A percentile compares a stretch with the other conserved stretches of the same genome.
These are phyloP conservation scores for Candida verbasci DNA, from an alignment of 805 yeast species.

Conservation along the genomic window DNA sequence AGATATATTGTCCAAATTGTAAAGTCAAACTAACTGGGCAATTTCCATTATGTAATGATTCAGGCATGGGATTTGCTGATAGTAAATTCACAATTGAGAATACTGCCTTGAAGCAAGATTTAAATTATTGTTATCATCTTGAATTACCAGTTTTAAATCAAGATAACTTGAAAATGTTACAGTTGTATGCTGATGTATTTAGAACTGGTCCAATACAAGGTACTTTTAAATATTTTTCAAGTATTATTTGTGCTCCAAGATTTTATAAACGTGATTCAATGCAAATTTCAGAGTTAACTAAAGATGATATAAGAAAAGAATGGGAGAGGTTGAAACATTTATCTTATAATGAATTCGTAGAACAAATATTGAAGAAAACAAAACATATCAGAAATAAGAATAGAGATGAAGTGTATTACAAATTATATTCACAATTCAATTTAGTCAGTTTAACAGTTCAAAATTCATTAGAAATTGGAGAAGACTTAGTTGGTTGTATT, in stretches of 20 bases:
- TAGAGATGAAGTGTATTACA: conserved; percentile 6
- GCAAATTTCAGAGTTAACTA: neutral
- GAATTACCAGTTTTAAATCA: conserved; percentile 12
- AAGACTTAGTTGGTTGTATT: conserved; percentile 23
- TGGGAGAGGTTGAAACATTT: neutral
- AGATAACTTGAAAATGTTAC: conserved; percentile 18
- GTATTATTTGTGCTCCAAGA: conserved; percentile 1
- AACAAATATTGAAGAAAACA: neutral
- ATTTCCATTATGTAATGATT: conserved; percentile 9
- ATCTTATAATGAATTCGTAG: neutral
- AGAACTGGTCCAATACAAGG: conserved; percentile 7
- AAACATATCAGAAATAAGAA: conserved; percentile 1
- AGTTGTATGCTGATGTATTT: conserved; percentile 13
- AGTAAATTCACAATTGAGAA: neutral
- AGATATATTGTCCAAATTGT: conserved; percentile 14
- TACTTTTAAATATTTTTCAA: conserved; percentile 8
- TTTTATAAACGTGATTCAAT: neutral
- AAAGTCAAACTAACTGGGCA: neutral
- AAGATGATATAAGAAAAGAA: neutral
- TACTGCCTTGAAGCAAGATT: conserved; percentile 8
- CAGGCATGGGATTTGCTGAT: conserved; percentile 7
- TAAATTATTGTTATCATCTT: conserved; percentile 14
- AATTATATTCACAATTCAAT: conserved; percentile 12
- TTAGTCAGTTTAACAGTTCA: conserved; percentile 9
- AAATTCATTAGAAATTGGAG: conserved; percentile 8